These are phyloP conservation scores for Schwanniomyces vanrijiae DNA, from an alignment of 805 yeast genomes.

Conservation along the genomic window DNA sequence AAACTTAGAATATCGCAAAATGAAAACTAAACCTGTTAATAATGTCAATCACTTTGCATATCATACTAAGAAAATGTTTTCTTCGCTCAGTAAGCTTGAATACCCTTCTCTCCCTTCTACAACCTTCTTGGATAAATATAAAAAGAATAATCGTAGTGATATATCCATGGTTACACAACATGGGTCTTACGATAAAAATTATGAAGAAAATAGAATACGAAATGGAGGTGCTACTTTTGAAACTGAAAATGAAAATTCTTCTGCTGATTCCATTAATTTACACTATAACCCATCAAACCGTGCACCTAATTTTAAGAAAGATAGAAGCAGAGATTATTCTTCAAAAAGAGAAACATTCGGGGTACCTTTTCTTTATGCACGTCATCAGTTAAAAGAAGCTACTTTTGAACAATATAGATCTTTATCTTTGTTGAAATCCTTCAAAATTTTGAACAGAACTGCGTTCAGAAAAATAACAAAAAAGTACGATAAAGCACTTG, in stretches of 20 bases:
- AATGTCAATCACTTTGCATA: slow-evolving; percentile 30
- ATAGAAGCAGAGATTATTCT: slow-evolving; percentile 51
- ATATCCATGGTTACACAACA: slow-evolving; percentile 10
- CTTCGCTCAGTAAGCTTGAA: slow-evolving; percentile 30
- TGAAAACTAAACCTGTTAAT: slow-evolving; percentile 8
- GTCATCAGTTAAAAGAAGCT: slow-evolving; percentile 67
- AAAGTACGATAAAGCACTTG: slow-evolving; percentile 79
- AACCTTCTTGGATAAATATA: slow-evolving; percentile 24
- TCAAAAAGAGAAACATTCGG: slow-evolving; percentile 28
- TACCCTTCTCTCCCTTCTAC: slow-evolving; percentile 43
- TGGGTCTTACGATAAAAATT: slow-evolving; percentile 28
- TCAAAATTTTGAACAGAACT: slow-evolving; percentile 74
- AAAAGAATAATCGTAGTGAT: slow-evolving; percentile 7
- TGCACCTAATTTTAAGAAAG: slow-evolving; percentile 4
- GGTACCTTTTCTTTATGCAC: slow-evolving; percentile 64
- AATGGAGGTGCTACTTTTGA: slow-evolving; percentile 23
- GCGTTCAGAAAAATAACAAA: slow-evolving; percentile 88
- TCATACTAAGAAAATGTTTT: slow-evolving; percentile 24
- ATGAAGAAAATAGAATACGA: slow-evolving; percentile 37
- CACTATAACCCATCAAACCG: no score
- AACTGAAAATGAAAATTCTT: slow-evolving; percentile 11
- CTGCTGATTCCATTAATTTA: slow-evolving; percentile 7
- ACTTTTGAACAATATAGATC: slow-evolving; percentile 71
- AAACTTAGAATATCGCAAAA: slow-evolving; percentile 10
- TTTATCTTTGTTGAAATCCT: slow-evolving; percentile 68